Conservation (phyloP, 768 basidiomycete genomes). For the Collybia nuda region DNA sequence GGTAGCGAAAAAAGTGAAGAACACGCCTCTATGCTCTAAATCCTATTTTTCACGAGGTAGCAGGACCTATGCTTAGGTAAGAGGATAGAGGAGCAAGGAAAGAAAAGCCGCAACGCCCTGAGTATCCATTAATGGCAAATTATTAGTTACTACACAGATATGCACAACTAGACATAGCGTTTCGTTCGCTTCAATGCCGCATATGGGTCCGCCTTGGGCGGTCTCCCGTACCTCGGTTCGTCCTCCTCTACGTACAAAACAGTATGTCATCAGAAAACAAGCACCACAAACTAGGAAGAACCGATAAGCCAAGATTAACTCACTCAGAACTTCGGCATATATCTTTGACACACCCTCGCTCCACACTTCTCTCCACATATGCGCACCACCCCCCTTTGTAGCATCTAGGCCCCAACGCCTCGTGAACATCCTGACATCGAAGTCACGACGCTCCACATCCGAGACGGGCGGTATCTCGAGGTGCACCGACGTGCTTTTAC, state of each 20-base stretch:
- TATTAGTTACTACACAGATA: not conserved
- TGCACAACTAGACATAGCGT: conserved; percentile 39
- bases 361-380: conserved; percentile 87
- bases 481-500: conserved; percentile 30
- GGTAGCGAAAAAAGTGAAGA: not conserved
- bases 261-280: conserved; percentile 3
- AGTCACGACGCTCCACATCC: conserved; percentile 50
- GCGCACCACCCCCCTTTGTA: conserved; percentile 64
- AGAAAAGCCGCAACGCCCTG: not conserved
- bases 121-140: not conserved
- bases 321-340: conserved; percentile 66
- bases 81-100: not conserved
- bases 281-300: conserved; percentile 10
- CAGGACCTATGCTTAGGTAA: not conserved
- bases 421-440: conserved; percentile 67
- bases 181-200: conserved; percentile 47
- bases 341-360: conserved; percentile 59
- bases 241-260: conserved; percentile 26
- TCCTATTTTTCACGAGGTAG: not conserved
- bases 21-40: not conserved
- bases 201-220: conserved; percentile 56
- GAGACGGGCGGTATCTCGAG: conserved; percentile 49
- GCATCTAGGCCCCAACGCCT: conserved; percentile 52
- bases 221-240: conserved; percentile 59
- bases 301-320: conserved; percentile 28